Percentiles rank a stretch among this genome's conserved stretches.
These are phyloP conservation scores for Alternaria gansuensis DNA, from an alignment of 2,329 filamentous ascomycete genomes.

Conservation along the genomic window DNA sequence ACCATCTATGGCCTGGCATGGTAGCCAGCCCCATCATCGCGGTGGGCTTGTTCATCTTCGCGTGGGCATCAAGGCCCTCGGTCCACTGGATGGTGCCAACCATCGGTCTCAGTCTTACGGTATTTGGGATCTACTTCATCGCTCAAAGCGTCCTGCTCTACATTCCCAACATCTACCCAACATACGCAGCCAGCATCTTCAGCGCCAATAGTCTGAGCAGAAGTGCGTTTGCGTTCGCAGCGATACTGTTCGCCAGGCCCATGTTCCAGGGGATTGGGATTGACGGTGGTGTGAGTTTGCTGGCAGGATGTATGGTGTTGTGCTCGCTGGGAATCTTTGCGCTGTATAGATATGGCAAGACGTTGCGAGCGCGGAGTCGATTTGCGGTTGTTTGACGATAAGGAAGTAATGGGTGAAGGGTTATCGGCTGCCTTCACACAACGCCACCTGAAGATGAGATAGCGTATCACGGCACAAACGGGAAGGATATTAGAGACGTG, in stretches of 20 bases:
- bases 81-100: slow-evolving; percentile 67
- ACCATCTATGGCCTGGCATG: slow-evolving; percentile 75
- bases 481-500: not conserved
- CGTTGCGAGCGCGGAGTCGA: slow-evolving; percentile 64
- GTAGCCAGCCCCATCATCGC: slow-evolving; percentile 64
- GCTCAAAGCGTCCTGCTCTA: slow-evolving; percentile 66
- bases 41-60: slow-evolving; percentile 68
- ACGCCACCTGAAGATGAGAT: not conserved
- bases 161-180: slow-evolving; percentile 69
- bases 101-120: slow-evolving; percentile 60
- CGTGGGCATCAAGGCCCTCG: slow-evolving; percentile 69
- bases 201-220: slow-evolving; percentile 69
- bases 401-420: not conserved
- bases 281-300: slow-evolving; percentile 64
- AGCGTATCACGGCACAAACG: not conserved
- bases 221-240: slow-evolving; percentile 65
- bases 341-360: slow-evolving; percentile 65
- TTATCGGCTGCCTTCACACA: not conserved
- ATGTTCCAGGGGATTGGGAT: slow-evolving; percentile 68
- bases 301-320: slow-evolving; percentile 58
- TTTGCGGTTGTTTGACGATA: slow-evolving; percentile 57
- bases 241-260: slow-evolving; percentile 67
- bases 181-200: slow-evolving; percentile 58
- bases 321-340: slow-evolving; percentile 64
- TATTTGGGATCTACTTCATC: slow-evolving; percentile 51